A percentile compares a stretch with the other conserved stretches of the same genome.
These are phyloP conservation scores for Coemansia sp. DNA, from an alignment of 192 early-diverging fungal species.

Conservation along the genomic window DNA sequence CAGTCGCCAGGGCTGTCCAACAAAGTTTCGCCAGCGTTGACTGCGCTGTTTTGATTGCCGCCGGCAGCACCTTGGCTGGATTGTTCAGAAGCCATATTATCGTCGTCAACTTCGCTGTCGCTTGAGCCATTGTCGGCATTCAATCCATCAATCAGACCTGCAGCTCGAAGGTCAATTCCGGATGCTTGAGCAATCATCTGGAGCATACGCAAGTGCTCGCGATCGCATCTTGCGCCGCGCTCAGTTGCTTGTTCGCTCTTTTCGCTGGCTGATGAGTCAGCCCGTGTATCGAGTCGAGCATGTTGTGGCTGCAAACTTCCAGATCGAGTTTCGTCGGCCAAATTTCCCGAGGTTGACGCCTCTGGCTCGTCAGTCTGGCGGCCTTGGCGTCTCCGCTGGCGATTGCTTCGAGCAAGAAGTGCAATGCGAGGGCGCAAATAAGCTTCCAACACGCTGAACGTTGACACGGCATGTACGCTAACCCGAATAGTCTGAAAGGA, in stretches of 20 bases:
- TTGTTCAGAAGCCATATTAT: neutral
- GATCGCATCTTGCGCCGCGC: constrained; percentile 2
- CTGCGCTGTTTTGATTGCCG: neutral
- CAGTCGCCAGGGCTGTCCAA: constrained; percentile 14
- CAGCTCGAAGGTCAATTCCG: constrained; percentile 33
- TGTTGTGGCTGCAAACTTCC: constrained; percentile 9
- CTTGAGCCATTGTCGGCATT: constrained; percentile 17
- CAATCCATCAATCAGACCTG: constrained; percentile 21
- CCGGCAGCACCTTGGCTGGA: neutral
- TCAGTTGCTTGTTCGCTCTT: neutral
- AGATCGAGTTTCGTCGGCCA: neutral
- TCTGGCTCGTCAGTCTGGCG: neutral
- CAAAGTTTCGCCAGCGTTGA: neutral
- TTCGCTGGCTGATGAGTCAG: neutral
- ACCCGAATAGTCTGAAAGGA: constrained; percentile 59
- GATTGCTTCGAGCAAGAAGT: constrained; percentile 13
- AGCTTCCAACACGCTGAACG: constrained; percentile 77
- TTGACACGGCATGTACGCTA: constrained; percentile 83
- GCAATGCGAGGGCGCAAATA: constrained; percentile 69
- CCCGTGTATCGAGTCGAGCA: constrained; percentile 12
- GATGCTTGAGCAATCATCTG: constrained; percentile 43
- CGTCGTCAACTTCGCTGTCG: constrained; percentile 2
- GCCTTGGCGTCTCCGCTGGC: neutral
- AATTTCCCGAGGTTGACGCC: neutral
- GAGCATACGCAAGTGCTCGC: constrained; percentile 33